Percentiles rank a stretch among this genome's conserved stretches.
Evolutionary conservation across 1,284 basidiomycete species (phyloP).

Genomic region (Ganoderma multipileum): DNA sequence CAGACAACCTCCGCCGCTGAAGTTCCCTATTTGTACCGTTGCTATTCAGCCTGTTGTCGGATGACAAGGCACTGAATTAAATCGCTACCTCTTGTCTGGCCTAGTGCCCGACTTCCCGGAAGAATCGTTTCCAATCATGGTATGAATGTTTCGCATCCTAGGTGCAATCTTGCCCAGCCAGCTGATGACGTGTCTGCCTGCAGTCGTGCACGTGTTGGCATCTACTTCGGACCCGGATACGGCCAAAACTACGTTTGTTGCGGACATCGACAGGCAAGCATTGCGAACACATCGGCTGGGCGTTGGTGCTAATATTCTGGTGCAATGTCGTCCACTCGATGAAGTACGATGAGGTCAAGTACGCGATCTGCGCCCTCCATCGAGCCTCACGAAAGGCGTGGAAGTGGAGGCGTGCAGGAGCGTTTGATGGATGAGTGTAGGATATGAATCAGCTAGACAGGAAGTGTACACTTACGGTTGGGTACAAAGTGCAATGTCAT

Average conservation of each 20-base stretch:
- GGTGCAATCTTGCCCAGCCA: conserved; percentile 72
- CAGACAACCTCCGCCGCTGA: conserved; percentile 58
- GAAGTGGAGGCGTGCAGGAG: conserved; percentile 63
- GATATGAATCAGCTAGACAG: conserved; percentile 12
- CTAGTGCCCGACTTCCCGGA: conserved; percentile 90
- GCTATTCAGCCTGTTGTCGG: conserved; percentile 74
- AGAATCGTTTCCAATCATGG: conserved; percentile 78
- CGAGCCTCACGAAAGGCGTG: conserved; percentile 73
- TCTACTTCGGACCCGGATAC: conserved; percentile 64
- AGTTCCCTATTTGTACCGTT: conserved; percentile 68
- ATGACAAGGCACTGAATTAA: conserved; percentile 78
- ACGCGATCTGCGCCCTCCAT: conserved; percentile 70
- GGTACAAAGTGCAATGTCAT: conserved; percentile 9
- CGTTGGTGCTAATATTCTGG: conserved; percentile 17
- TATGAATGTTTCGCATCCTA: conserved; percentile 80
- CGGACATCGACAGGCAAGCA: conserved; percentile 76
- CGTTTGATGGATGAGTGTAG: conserved; percentile 46
- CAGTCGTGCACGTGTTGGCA: conserved; percentile 77
- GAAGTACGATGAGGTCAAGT: conserved; percentile 82
- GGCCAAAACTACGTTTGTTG: conserved; percentile 80
- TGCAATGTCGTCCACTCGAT: conserved; percentile 65
- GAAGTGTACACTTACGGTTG: conserved; percentile 25
- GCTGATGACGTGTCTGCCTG: conserved; percentile 76
- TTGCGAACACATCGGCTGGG: conserved; percentile 3
- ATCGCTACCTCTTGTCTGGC: conserved; percentile 78